Conservation (phyloP, 2,329 filamentous ascomycete genomes). For the Monilinia fructigena region DNA sequence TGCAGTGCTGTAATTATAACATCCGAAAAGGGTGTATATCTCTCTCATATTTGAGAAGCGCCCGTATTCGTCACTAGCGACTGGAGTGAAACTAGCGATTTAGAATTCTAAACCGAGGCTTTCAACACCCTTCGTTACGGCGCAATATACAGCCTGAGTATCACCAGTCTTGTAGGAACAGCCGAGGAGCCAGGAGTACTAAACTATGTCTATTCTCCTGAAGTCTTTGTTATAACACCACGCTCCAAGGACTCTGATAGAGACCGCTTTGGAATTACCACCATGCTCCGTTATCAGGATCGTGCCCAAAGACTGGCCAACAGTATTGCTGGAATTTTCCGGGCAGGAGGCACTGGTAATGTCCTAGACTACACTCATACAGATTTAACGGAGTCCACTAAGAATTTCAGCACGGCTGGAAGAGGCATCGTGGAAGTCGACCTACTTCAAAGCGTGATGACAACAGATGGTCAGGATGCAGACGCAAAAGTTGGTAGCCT, state of each 20-base stretch:
- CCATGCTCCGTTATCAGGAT: background rate
- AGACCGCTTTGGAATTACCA: background rate
- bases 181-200: background rate
- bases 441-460: background rate
- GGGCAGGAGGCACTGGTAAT: background rate
- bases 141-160: background rate
- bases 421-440: background rate
- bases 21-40: background rate
- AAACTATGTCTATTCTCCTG: background rate
- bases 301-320: conserved; percentile 6
- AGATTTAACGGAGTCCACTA: background rate
- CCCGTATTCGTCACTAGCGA: background rate
- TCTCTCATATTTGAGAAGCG: background rate
- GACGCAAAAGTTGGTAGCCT: background rate
- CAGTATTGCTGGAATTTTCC: background rate
- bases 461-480: too few relatives aligned
- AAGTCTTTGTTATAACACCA: background rate
- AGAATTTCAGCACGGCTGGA: background rate
- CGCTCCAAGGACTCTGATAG: background rate
- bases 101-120: background rate
- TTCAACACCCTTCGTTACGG: conserved; percentile 2
- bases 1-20: background rate
- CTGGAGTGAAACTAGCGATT: background rate
- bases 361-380: background rate
- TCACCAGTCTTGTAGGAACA: background rate